Base-by-base conservation (phyloP, 2,329 filamentous ascomycete species). In the Cytospora piceae region DNA sequence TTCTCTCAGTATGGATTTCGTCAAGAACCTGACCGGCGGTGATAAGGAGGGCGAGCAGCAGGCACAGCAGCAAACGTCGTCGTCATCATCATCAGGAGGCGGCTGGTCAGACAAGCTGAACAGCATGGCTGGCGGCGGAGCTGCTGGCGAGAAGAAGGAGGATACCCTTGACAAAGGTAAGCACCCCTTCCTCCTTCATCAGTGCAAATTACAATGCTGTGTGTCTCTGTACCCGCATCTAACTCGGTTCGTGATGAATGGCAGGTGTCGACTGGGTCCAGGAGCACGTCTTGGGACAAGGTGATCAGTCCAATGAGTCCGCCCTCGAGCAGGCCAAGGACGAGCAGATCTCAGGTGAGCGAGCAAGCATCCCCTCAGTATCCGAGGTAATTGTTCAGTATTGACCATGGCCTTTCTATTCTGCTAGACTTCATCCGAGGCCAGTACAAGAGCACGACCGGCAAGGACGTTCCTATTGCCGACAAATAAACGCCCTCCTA, bases 311-410 rank as follows among this genome's bases (percentile, higher is more conserved):
- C 78, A 91, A 92, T 74, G 90, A 90, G 77, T 82, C 77, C 59
- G 92, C 92, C 6, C 74, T 87, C 24, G 92, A 96, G 79, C 92
- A 96, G 79, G 90, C 89, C 71, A 94, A 94, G 80, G 92, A 95
- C 75, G 89, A 92, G 77, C 82, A 90, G 75, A 91, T 94, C 71
- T 67, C 65, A 27, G 65, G 65, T 67, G 34, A 24, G 61, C 53
- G 15, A 9, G 6, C 39, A 42, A 4, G 20, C n/a, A n/a, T n/a
- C n/a, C n/a, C n/a, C 46, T 6, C 20, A 24, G 7, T 22, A 17
- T 22, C 20, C 6, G 42, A 46, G 8, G 42, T 22, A 11, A 5
- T n/a, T 46, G 7, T 46, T 12, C 17, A 12, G 14, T 62, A 11
- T 52, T 42, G 17, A 51, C 37, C 34, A 24, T 42, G 34, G 60